phyloP scores from a whole-genome alignment of 1,284 basidiomycete genomes.

The Leccinum colubrinum region DNA sequence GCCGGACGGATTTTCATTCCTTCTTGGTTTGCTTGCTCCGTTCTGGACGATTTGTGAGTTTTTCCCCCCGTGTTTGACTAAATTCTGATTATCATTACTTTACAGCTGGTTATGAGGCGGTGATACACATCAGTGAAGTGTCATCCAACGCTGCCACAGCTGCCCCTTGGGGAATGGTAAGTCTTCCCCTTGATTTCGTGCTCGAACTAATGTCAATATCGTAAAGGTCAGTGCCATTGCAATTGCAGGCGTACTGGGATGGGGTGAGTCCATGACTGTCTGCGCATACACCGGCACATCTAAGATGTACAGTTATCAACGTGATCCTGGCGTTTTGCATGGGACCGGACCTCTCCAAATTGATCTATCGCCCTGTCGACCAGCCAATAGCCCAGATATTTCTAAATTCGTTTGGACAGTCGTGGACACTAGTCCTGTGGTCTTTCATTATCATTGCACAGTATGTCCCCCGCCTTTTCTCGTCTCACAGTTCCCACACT shows the following conservation, averaged over 20 bases:
- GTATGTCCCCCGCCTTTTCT: slow-evolving; percentile 7
- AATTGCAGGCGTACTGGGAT: not conserved
- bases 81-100: not conserved
- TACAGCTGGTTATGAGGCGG: not conserved
- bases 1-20: not conserved
- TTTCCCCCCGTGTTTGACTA: no score
- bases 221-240: not conserved
- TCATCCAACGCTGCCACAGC: not conserved
- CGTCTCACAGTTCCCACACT: not conserved
- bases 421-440: slow-evolving; percentile 8
- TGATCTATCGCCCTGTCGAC: not conserved
- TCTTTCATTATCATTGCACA: slow-evolving; percentile 24
- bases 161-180: not conserved
- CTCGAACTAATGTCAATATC: not conserved
- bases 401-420: not conserved
- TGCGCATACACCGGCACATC: not conserved
- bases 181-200: not conserved
- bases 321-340: not conserved
- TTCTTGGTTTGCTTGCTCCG: not conserved
- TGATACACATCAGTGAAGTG: not conserved
- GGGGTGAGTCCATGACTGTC: not conserved
- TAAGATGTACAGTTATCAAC: not conserved
- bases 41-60: not conserved
- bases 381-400: not conserved
- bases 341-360: not conserved